Conservation (phyloP, 768 basidiomycete species). For the Psilocybe cubensis region DNA sequence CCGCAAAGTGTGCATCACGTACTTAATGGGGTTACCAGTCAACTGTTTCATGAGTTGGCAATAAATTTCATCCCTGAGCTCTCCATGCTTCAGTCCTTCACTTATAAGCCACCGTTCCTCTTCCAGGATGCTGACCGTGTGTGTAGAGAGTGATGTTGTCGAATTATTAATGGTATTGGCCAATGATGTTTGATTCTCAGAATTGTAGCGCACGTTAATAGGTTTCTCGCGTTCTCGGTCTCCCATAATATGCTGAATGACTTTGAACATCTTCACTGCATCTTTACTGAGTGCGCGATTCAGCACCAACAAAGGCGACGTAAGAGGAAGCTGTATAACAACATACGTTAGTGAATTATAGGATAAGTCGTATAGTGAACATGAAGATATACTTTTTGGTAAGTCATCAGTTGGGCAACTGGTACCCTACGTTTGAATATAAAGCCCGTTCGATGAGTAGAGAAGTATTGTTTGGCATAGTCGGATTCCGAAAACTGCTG, state of each 20-base stretch:
- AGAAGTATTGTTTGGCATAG: slow-evolving; percentile 87
- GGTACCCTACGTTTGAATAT: slow-evolving; percentile 84
- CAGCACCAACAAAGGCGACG: slow-evolving; percentile 74
- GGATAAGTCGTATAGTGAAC: neutral
- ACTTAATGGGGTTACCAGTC: slow-evolving; percentile 80
- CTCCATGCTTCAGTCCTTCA: slow-evolving; percentile 78
- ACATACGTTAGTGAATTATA: slow-evolving; percentile 2
- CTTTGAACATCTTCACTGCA: slow-evolving; percentile 85
- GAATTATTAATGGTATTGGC: slow-evolving; percentile 48
- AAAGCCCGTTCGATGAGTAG: slow-evolving; percentile 87
- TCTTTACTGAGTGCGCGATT: slow-evolving; percentile 71
- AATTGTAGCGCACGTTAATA: slow-evolving; percentile 49
- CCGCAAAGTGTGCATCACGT: slow-evolving; percentile 31
- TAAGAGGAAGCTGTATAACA: slow-evolving; percentile 55
- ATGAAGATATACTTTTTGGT: slow-evolving; percentile 69
- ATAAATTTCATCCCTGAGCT: slow-evolving; percentile 92
- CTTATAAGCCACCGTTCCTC: slow-evolving; percentile 87
- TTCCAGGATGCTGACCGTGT: slow-evolving; percentile 57
- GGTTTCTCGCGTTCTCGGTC: slow-evolving; percentile 79
- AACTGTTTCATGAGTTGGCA: slow-evolving; percentile 94
- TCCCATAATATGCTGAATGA: slow-evolving; percentile 92
- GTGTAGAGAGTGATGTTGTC: slow-evolving; percentile 45
- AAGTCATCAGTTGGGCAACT: slow-evolving; percentile 85
- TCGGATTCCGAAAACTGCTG: slow-evolving; percentile 86
- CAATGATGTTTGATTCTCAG: slow-evolving; percentile 48